A percentile compares a stretch with the other conserved stretches of the same genome.
Evolutionary conservation across 306 rosid genomes (phyloP).

Genomic region (Lupinus albus): DNA sequence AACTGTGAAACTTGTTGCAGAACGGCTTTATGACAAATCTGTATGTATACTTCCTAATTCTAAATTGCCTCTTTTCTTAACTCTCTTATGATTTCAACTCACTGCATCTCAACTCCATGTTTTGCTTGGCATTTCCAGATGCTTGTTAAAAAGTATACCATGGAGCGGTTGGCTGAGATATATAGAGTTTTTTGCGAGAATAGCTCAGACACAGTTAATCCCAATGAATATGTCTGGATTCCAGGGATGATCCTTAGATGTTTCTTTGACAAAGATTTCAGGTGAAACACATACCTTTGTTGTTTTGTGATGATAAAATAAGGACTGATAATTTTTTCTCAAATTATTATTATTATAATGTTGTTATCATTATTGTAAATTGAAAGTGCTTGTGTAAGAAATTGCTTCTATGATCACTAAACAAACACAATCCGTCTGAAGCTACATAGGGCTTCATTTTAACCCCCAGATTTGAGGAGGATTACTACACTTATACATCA

Average conservation of each 20-base stretch:
- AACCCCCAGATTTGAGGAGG: background rate
- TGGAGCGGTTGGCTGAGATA: slow-evolving; percentile 90
- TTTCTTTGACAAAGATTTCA: slow-evolving; percentile 89
- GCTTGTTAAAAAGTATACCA: slow-evolving; percentile 83
- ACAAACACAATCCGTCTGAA: background rate
- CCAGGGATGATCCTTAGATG: slow-evolving; percentile 95
- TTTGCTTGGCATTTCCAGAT: slow-evolving; percentile 60
- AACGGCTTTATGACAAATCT: slow-evolving; percentile 91
- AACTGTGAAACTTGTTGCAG: slow-evolving; percentile 83
- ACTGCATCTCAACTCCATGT: slow-evolving; percentile 33
- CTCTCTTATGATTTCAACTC: slow-evolving; percentile 24
- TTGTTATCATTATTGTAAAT: background rate
- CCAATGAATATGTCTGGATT: slow-evolving; percentile 72
- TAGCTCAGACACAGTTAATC: slow-evolving; percentile 52
- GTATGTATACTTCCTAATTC: slow-evolving; percentile 52
- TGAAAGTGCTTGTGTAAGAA: slow-evolving; percentile 7
- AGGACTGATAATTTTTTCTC: background rate
- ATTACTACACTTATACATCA: background rate
- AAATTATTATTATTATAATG: background rate
- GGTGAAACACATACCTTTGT: slow-evolving; percentile 52
- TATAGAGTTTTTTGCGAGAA: slow-evolving; percentile 67
- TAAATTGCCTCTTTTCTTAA: slow-evolving; percentile 26
- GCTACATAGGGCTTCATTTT: background rate
- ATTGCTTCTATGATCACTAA: slow-evolving; percentile 5
- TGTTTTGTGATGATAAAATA: slow-evolving; percentile 20